A percentile compares a stretch with the other conserved stretches of the same genome.
These are phyloP conservation scores for Aethionema arabicum DNA, from an alignment of 345 rosid genomes.

Conservation along the genomic window DNA sequence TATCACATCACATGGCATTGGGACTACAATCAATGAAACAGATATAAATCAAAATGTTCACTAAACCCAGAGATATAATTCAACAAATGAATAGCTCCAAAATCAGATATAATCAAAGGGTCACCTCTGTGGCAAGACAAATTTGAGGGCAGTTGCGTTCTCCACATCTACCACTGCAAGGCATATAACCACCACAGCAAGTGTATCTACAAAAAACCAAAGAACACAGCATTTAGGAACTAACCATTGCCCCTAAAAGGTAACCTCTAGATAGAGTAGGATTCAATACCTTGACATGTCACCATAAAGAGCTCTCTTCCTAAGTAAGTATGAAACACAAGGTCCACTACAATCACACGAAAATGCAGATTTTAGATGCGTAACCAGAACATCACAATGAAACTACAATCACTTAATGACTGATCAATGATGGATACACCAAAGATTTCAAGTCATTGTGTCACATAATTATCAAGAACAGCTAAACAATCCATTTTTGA, in stretches of 20 bases:
- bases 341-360: conserved; percentile 46
- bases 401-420: conserved; percentile 1
- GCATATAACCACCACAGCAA: conserved; percentile 98
- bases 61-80: too few relatives aligned
- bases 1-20: too few relatives aligned
- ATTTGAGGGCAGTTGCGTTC: conserved; percentile 71
- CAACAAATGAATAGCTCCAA: neutral
- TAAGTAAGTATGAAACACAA: conserved; percentile 66
- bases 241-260: neutral
- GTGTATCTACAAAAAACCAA: conserved; percentile 54
- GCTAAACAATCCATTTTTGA: neutral
- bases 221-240: conserved; percentile 23
- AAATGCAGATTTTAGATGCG: conserved; percentile 14
- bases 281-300: conserved; percentile 79
- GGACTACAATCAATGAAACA: too few relatives aligned
- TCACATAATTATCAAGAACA: neutral
- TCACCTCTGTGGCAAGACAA: conserved; percentile 76
- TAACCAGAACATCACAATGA: neutral
- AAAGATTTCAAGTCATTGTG: neutral
- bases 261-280: neutral
- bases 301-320: conserved; percentile 64
- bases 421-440: neutral
- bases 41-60: too few relatives aligned
- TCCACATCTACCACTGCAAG: conserved; percentile 80
- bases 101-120: neutral